Percentiles rank a stretch among this genome's conserved stretches.
phyloP scores from a whole-genome alignment of 306 rosid genomes.

The Pterocarpus santalinus region DNA sequence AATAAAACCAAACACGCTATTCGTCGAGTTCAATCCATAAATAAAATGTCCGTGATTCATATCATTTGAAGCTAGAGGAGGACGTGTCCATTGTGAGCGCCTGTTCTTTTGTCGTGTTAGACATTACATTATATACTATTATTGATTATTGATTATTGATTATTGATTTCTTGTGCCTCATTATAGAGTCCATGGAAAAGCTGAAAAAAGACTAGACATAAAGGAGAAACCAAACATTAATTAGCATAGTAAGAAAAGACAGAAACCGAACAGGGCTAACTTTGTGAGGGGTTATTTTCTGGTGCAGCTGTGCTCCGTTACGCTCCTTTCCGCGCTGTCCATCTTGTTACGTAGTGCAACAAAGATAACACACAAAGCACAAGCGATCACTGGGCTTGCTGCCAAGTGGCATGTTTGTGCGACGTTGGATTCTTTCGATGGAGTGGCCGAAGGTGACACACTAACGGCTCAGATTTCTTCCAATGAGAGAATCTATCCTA shows the following conservation, averaged over 20 bases:
- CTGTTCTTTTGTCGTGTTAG: too few relatives aligned
- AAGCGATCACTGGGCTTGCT: slow-evolving; percentile 84
- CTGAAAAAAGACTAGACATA: too few relatives aligned
- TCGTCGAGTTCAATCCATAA: too few relatives aligned
- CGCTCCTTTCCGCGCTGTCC: slow-evolving; percentile 69
- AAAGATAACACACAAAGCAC: slow-evolving; percentile 95
- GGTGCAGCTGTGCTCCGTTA: slow-evolving; percentile 80
- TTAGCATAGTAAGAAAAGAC: neutral
- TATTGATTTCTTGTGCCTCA: too few relatives aligned
- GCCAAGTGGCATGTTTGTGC: slow-evolving; percentile 99
- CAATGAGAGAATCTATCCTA: slow-evolving; percentile 40
- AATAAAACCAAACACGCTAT: too few relatives aligned
- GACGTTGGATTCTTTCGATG: slow-evolving; percentile 87
- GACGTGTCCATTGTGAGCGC: too few relatives aligned
- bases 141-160: too few relatives aligned
- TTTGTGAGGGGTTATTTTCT: neutral
- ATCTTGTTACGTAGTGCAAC: slow-evolving; percentile 86
- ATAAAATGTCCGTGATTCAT: too few relatives aligned
- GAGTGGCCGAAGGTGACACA: slow-evolving; percentile 45
- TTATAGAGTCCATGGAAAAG: too few relatives aligned
- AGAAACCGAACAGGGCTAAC: slow-evolving; percentile 14
- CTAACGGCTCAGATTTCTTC: slow-evolving; percentile 47
- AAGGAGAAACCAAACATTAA: neutral
- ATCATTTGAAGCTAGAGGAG: too few relatives aligned
- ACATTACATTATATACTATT: too few relatives aligned